phyloP scores from a whole-genome alignment of 371 early-diverging fungal genomes.

The Mucor saturninus region DNA sequence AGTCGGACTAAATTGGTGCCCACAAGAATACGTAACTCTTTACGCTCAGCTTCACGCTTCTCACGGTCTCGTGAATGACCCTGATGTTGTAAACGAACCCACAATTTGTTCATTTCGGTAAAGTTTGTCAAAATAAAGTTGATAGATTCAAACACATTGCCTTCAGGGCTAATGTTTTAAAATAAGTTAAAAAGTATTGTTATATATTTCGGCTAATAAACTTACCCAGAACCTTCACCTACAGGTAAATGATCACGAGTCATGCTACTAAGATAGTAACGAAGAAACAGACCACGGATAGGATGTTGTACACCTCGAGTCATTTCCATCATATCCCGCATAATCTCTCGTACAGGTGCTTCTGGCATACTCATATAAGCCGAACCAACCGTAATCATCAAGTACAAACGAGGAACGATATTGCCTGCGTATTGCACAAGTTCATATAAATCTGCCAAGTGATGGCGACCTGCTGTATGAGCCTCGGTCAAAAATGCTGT shows the following conservation, averaged over 20 bases:
- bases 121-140: slow-evolving; percentile 95
- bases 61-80: slow-evolving; percentile 92
- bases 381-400: slow-evolving; percentile 96
- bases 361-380: slow-evolving; percentile 86
- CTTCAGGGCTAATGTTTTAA: slow-evolving; percentile 63
- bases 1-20: slow-evolving; percentile 96
- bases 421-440: slow-evolving; percentile 95
- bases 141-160: slow-evolving; percentile 87
- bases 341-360: slow-evolving; percentile 89
- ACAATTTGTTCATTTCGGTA: slow-evolving; percentile 98
- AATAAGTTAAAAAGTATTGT: neutral
- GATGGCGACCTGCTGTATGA: slow-evolving; percentile 80
- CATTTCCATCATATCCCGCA: slow-evolving; percentile 98
- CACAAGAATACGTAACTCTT: slow-evolving; percentile 91
- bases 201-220: no score
- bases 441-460: slow-evolving; percentile 94
- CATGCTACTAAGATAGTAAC: slow-evolving; percentile 90
- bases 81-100: slow-evolving; percentile 97
- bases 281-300: slow-evolving; percentile 90
- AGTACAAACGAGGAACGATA: slow-evolving; percentile 92
- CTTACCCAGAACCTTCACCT: slow-evolving; percentile 59
- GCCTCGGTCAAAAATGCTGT: slow-evolving; percentile 83
- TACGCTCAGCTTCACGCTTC: slow-evolving; percentile 92
- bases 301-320: slow-evolving; percentile 96
- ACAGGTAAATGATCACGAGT: slow-evolving; percentile 86